Conservation (phyloP, 169 alveolate genomes). For the Miamiensis avidus region DNA sequence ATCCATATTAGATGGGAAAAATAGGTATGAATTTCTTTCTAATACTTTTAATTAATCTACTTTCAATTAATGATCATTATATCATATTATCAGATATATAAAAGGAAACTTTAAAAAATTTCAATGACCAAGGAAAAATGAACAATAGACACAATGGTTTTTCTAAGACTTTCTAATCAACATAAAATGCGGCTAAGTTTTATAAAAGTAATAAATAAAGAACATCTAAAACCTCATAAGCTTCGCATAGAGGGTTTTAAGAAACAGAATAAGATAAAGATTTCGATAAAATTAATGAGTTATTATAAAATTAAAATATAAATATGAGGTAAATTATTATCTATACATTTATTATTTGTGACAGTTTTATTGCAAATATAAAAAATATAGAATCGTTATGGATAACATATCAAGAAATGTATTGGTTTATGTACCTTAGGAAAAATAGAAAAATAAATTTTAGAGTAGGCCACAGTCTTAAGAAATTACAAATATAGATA, state of each 20-base stretch:
- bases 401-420: slow-evolving; percentile 23
- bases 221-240: neutral
- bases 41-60: too few species aligned
- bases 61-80: too few species aligned
- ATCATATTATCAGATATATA: neutral
- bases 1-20: too few species aligned
- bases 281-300: neutral
- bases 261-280: slow-evolving; percentile 1
- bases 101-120: neutral
- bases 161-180: neutral
- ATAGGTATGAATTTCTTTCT: too few species aligned
- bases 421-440: slow-evolving; percentile 13
- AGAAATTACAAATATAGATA: neutral
- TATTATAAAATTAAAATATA: slow-evolving; percentile 17
- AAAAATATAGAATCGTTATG: slow-evolving; percentile 7
- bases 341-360: neutral
- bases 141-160: too few species aligned
- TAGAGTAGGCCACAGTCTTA: neutral
- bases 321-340: slow-evolving; percentile 23
- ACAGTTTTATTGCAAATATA: neutral
- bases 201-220: neutral
- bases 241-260: neutral
- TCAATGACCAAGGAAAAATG: neutral
- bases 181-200: neutral
- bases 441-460: neutral